Conservation (phyloP, 2,329 filamentous ascomycete species). For the Scedosporium apiospermum region DNA sequence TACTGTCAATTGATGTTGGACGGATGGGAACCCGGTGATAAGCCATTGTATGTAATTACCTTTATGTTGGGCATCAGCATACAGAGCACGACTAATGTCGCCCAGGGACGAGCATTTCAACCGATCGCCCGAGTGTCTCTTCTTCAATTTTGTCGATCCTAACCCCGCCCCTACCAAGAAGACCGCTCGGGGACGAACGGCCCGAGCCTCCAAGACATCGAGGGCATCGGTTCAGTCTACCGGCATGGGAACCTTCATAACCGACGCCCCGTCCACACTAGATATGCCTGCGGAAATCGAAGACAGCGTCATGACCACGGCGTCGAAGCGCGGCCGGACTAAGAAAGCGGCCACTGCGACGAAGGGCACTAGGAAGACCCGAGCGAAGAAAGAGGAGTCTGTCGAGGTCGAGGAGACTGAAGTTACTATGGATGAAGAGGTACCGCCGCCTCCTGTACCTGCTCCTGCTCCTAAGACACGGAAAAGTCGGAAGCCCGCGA, state of each 20-base stretch:
- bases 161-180: constrained; percentile 43
- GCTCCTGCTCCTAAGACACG: neutral
- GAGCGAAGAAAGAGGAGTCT: constrained; percentile 6
- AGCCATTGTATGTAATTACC: constrained; percentile 57
- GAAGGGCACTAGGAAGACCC: constrained; percentile 24
- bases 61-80: constrained; percentile 9
- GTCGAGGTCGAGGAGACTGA: constrained; percentile 43
- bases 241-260: constrained; percentile 39
- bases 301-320: constrained; percentile 50
- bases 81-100: constrained; percentile 10
- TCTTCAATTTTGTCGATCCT: constrained; percentile 62
- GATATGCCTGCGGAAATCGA: constrained; percentile 42
- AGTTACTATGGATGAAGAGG: constrained; percentile 25
- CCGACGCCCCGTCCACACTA: constrained; percentile 27
- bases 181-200: constrained; percentile 41
- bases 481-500: constrained; percentile 11
- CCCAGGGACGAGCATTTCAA: constrained; percentile 74
- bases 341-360: constrained; percentile 42
- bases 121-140: constrained; percentile 69
- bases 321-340: constrained; percentile 39
- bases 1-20: constrained; percentile 88
- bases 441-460: neutral
- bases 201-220: constrained; percentile 58
- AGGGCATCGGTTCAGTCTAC: constrained; percentile 52
- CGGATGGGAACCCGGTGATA: constrained; percentile 88